Conservation (phyloP, 2,329 filamentous ascomycete genomes). For the Coniochaeta hoffmannii region DNA sequence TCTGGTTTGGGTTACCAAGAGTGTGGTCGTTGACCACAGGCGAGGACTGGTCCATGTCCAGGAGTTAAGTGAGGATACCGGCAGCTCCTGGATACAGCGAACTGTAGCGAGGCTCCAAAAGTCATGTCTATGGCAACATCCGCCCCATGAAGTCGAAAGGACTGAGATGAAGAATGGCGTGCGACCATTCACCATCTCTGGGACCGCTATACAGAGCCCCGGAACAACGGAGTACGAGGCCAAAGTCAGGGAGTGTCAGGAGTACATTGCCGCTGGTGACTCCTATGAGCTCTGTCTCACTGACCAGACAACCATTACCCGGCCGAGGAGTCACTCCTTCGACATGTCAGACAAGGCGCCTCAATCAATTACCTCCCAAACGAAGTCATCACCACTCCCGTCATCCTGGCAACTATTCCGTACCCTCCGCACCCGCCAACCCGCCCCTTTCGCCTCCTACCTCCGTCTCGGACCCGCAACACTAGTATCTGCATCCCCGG, state of each 20-base stretch:
- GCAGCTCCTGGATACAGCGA: conserved; percentile 36
- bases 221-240: conserved; percentile 49
- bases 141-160: neutral
- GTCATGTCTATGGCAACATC: conserved; percentile 10
- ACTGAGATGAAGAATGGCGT: neutral
- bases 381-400: conserved; percentile 10
- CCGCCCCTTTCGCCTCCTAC: conserved; percentile 80
- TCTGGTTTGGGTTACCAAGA: conserved; percentile 69
- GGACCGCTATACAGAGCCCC: conserved; percentile 27
- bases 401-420: conserved; percentile 66
- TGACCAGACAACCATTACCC: conserved; percentile 59
- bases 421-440: conserved; percentile 61
- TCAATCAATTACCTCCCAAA: neutral
- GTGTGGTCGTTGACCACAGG: conserved; percentile 69
- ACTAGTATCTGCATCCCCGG: conserved; percentile 76
- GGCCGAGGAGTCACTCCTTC: conserved; percentile 20
- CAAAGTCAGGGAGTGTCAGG: conserved; percentile 63
- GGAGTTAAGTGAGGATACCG: conserved; percentile 39
- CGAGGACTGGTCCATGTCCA: conserved; percentile 59
- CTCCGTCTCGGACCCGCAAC: conserved; percentile 62
- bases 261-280: conserved; percentile 65
- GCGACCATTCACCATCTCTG: conserved; percentile 5
- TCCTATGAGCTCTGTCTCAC: conserved; percentile 85
- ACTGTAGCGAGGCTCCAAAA: conserved; percentile 20
- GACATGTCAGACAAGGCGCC: neutral